A percentile compares a stretch with the other conserved stretches of the same genome.
These are phyloP conservation scores for Kuraishia ogatae DNA, from an alignment of 805 yeast species.

Conservation along the genomic window DNA sequence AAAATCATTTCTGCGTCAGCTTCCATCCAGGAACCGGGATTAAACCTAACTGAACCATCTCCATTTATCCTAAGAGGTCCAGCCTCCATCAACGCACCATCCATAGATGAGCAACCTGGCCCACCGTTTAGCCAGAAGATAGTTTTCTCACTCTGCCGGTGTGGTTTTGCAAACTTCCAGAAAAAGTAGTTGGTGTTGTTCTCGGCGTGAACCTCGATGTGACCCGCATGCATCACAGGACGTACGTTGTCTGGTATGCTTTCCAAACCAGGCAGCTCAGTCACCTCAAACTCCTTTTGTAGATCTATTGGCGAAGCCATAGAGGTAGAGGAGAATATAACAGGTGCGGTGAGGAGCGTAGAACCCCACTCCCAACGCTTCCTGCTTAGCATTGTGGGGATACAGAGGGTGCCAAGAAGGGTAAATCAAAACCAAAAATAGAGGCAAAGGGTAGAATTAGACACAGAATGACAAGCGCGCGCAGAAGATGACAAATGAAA, in stretches of 20 bases:
- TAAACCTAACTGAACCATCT: slow-evolving; percentile 34
- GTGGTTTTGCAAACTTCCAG: slow-evolving; percentile 51
- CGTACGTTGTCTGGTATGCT: slow-evolving; percentile 15
- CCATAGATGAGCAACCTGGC: slow-evolving; percentile 98
- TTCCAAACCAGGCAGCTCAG: slow-evolving; percentile 18
- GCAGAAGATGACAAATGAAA: too few relatives aligned
- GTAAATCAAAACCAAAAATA: background rate
- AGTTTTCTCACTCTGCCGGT: slow-evolving; percentile 12
- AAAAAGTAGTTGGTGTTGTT: slow-evolving; percentile 59
- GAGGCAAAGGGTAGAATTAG: background rate
- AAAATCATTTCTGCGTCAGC: slow-evolving; percentile 63
- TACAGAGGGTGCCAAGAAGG: background rate
- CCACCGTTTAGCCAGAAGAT: slow-evolving; percentile 96
- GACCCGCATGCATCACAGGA: slow-evolving; percentile 60
- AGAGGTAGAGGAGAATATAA: background rate
- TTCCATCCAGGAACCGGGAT: slow-evolving; percentile 79
- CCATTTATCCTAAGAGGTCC: slow-evolving; percentile 74
- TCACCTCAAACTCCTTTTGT: slow-evolving; percentile 8
- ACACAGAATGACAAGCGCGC: background rate
- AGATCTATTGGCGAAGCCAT: background rate
- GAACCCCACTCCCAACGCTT: background rate
- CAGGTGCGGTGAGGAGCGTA: background rate
- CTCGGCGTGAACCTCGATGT: slow-evolving; percentile 45
- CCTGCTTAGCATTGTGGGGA: background rate
- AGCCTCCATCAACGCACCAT: slow-evolving; percentile 87